Base-by-base conservation (phyloP, 306 rosid species). In the Sphenostylis stenocarpa region DNA sequence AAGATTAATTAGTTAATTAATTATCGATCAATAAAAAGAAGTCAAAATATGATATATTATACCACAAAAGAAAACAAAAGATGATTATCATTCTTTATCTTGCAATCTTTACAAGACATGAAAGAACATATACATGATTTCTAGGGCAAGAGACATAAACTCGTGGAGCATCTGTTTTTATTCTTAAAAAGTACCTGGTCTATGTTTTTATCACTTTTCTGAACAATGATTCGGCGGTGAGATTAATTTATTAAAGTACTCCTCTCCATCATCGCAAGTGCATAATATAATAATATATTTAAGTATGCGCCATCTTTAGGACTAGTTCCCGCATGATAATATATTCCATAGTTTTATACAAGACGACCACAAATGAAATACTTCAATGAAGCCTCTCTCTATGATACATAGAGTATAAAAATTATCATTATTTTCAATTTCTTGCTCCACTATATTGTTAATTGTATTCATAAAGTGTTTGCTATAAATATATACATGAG, bases 131-230 rank as follows among this genome's bases (percentile, higher is more conserved):
- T 45, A 23, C 63, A 77, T 82, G 82, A 82, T 82, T 43, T 63
- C 76, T 19, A 36, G 6, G 11, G 28, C 17, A 5, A 3, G 79
- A 64, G 79, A 83, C 86, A 83, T 39, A 38, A 73, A 73, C 81
- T 79, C 31, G 84, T 86, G 91, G 93, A 79, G 87, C 82, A 84
- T 87, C 83, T 77, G 60, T 58, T 73, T 77, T 83, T 83, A 77
- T 68, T 83, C 67, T 48, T 62, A 21, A 28, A 66, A 72, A 26
- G 70, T 63, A 28, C 77, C 56, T 20, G 24, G 33, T 39, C 70
- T 76, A 29, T 61, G 84, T 80, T 88, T 72, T 44, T 3, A 24
- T 70, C 90, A 89, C 89, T 77, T 78, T 79, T 83, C 86, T 41
- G 70, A 60, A 58, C 82, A 29, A 81, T 73, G 55, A 87, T 83